Evolutionary conservation across 2,329 filamentous ascomycete genomes (phyloP).

Genomic region (Colletotrichum nymphaeae): DNA sequence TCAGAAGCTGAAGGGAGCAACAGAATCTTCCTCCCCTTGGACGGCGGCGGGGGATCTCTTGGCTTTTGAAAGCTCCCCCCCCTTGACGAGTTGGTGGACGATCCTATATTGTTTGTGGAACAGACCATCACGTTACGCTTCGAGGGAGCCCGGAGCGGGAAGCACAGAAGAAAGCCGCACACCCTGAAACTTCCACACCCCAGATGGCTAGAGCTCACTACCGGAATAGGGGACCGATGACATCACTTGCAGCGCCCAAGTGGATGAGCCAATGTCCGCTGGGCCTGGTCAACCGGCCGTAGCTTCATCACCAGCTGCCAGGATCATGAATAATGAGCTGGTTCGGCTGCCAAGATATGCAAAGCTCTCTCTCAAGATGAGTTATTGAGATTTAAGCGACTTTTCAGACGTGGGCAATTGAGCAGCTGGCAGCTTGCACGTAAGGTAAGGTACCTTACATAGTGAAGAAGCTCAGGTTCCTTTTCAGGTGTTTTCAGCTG

Average conservation of each 20-base stretch:
- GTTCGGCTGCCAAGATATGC: neutral
- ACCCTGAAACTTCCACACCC: conserved; percentile 18
- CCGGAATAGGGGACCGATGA: conserved; percentile 35
- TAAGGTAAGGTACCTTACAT: no score
- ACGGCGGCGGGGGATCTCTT: neutral
- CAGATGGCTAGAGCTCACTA: conserved; percentile 2
- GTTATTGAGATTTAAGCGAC: neutral
- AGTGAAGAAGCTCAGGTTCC: no score
- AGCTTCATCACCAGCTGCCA: neutral
- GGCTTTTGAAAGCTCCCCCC: conserved; percentile 25
- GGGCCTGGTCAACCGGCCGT: neutral
- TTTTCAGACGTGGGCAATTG: neutral
- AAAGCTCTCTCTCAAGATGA: neutral
- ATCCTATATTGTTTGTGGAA: conserved; percentile 5
- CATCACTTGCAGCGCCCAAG: conserved; percentile 31
- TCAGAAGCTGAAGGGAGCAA: neutral
- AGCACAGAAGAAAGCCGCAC: conserved; percentile 15
- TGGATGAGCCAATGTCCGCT: conserved; percentile 25
- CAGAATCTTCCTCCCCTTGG: neutral
- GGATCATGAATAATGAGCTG: neutral
- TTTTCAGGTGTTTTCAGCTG: neutral
- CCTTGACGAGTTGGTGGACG: neutral
- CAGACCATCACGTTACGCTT: conserved; percentile 26
- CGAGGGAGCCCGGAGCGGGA: neutral
- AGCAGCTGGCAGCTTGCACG: no score